phyloP scores from a whole-genome alignment of 768 basidiomycete species.

The Suillus spraguei region DNA sequence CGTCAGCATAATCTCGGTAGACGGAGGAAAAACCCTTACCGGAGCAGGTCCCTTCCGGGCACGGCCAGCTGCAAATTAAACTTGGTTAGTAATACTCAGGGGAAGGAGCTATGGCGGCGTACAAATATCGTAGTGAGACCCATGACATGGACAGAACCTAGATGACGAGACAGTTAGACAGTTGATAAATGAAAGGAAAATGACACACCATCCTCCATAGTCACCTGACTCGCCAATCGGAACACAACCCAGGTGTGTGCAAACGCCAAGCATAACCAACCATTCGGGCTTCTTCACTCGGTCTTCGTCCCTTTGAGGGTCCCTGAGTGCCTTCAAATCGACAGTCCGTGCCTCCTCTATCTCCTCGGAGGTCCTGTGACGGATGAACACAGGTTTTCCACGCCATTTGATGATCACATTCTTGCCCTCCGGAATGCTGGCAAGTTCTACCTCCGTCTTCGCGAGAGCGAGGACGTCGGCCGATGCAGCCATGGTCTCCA shows the following conservation, averaged over 20 bases:
- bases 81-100: constrained; percentile 17
- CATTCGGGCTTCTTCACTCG: constrained; percentile 95
- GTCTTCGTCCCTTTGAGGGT: constrained; percentile 89
- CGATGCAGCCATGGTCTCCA: constrained; percentile 95
- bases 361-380: constrained; percentile 90
- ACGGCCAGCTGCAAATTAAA: constrained; percentile 70
- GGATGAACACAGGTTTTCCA: constrained; percentile 99
- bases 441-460: constrained; percentile 94
- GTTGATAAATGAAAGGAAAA: background rate
- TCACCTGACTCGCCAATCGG: constrained; percentile 98
- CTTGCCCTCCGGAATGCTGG: constrained; percentile 93
- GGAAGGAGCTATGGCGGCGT: constrained; percentile 30
- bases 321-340: constrained; percentile 87
- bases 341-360: constrained; percentile 87
- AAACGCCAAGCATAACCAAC: constrained; percentile 90
- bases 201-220: constrained; percentile 92
- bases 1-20: constrained; percentile 13
- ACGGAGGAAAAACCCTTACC: constrained; percentile 45
- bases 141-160: constrained; percentile 98
- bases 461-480: constrained; percentile 98
- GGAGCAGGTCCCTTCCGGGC: constrained; percentile 96
- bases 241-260: constrained; percentile 98
- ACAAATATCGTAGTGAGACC: constrained; percentile 98
- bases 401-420: constrained; percentile 99
- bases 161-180: constrained; percentile 2